Evolutionary conservation across 1,284 basidiomycete genomes (phyloP).

Genomic region (Spongiforma sp.): DNA sequence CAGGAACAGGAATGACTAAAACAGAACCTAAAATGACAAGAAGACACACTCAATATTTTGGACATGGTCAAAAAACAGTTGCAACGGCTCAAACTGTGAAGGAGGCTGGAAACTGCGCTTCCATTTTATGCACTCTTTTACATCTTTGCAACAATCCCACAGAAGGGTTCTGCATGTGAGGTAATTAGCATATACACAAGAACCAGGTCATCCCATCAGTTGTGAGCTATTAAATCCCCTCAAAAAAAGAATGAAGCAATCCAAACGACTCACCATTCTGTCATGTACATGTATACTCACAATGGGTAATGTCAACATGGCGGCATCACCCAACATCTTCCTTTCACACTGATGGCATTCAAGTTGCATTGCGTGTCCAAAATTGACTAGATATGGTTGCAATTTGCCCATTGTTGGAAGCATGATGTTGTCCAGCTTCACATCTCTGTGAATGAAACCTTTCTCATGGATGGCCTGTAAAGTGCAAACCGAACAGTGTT

Average conservation of each 20-base stretch:
- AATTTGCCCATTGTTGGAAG: not conserved
- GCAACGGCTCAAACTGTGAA: not conserved
- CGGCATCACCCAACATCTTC: not conserved
- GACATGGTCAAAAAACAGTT: not conserved
- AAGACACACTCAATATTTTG: too few relatives aligned
- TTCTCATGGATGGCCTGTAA: not conserved
- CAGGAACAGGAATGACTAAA: not conserved
- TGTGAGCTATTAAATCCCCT: not conserved
- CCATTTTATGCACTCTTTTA: not conserved
- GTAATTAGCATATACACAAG: not conserved
- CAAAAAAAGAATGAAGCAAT: not conserved
- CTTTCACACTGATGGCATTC: not conserved
- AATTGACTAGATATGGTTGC: not conserved
- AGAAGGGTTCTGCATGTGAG: not conserved
- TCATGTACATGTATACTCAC: not conserved
- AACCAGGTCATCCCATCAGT: not conserved
- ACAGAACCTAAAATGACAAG: not conserved
- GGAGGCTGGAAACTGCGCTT: not conserved
- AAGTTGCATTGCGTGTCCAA: not conserved
- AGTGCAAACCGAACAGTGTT: not conserved
- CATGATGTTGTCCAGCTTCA: not conserved
- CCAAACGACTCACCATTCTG: not conserved
- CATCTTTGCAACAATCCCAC: not conserved
- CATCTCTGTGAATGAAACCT: not conserved
- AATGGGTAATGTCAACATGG: not conserved